These are phyloP conservation scores for Nephelium lappaceum DNA, from an alignment of 345 rosid species.

Conservation along the genomic window DNA sequence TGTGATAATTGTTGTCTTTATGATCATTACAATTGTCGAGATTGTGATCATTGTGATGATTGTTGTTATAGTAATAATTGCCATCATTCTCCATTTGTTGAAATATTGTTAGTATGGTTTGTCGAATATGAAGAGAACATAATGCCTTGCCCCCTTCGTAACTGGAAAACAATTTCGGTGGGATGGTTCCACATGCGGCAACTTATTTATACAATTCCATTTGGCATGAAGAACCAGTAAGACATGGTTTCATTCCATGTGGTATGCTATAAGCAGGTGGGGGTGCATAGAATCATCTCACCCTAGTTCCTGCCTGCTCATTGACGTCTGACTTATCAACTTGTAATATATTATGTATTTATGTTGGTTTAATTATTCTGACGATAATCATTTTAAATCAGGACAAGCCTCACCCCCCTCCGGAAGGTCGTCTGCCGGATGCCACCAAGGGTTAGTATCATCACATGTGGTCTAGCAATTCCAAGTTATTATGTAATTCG, in stretches of 20 bases:
- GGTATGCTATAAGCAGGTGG: neutral
- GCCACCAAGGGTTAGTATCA: constrained; percentile 71
- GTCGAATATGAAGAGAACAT: neutral
- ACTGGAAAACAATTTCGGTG: too few species aligned
- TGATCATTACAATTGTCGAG: too few species aligned
- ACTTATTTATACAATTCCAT: too few species aligned
- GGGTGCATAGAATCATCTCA: neutral
- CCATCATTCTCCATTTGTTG: too few species aligned
- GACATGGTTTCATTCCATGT: too few species aligned
- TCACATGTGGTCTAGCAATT: neutral
- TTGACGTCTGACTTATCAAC: neutral
- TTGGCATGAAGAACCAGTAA: too few species aligned
- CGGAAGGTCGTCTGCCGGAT: constrained; percentile 97
- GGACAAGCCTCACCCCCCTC: constrained; percentile 94
- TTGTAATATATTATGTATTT: neutral
- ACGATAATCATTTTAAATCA: constrained; percentile 24
- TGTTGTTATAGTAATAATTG: too few species aligned
- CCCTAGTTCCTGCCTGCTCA: too few species aligned
- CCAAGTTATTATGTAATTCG: neutral
- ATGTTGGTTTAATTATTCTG: neutral
- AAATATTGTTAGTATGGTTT: neutral
- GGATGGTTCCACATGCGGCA: too few species aligned
- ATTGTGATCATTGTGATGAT: too few species aligned
- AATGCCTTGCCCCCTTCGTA: too few species aligned
- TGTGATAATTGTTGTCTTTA: too few species aligned